Evolutionary conservation across 2,329 filamentous ascomycete genomes (phyloP), one percentile per base, ranked within the genome.

Genomic region (Botrytis byssoidea): DNA sequence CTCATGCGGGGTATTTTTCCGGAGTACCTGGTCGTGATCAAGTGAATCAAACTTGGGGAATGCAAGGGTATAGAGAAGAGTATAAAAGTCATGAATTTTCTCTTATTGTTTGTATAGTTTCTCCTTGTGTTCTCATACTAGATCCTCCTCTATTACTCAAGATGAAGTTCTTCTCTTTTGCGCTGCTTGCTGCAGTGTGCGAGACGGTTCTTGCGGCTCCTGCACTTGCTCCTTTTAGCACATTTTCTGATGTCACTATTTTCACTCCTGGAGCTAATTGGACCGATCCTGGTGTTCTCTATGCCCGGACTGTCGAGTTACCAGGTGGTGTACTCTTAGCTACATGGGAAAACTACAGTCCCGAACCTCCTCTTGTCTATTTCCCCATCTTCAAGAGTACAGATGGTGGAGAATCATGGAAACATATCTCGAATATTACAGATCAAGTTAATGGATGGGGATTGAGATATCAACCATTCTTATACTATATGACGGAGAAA

Each of bases 391-490:
- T 83, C 78, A 81, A 83, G 75, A 88, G 86, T 57, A 82, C 78
- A n/a, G 87, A 90, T 78, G 82, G 84, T 51, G 88, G 89, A 20
- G 79, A 83, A 70, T 89, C 86, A 2, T 93, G 91, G 91, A 84
- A 84, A 25, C 86, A 91, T 79, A 83, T 92, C 68, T 88, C 89
- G 7, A 85, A 85, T 25, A 88, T 93, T 16, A 83, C 88, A 22
- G 91, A 93, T 79, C 85, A 87, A 67, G 88, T 87, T 44, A 90
- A 92, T 76, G 86, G 86, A 60, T 89, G 88, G 83, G 91, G 91
- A 32, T 80, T 92, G 71, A 86, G 90, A 44, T 92, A 92, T 78
- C 92, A 93, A 78, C 92, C 92, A 0, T 88, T 88, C 80, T 83
- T 93, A 22, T 92, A 91, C 78, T 85, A 89, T 76, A 85, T 93